phyloP scores from a whole-genome alignment of 148 eudicot species.

The Cornus controversa region DNA sequence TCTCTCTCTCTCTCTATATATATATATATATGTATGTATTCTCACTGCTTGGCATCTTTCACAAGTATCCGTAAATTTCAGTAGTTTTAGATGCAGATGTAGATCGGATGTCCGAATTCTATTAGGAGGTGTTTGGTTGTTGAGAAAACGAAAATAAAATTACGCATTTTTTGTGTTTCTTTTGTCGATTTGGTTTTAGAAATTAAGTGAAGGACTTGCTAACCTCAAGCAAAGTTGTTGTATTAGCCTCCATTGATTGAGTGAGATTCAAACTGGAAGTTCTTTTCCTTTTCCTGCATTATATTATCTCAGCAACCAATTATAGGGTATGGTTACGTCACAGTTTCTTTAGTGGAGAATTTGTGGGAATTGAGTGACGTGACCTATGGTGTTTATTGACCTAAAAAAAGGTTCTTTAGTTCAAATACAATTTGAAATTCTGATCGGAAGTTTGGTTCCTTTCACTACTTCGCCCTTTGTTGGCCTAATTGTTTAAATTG shows the following conservation, averaged over 20 bases:
- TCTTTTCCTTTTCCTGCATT: neutral
- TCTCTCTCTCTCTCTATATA: neutral
- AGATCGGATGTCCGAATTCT: neutral
- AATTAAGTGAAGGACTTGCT: neutral
- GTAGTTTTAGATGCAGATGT: conserved; percentile 2
- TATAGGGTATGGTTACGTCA: conserved; percentile 17
- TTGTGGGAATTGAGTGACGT: conserved; percentile 17
- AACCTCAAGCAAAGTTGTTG: conserved; percentile 3
- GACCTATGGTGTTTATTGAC: conserved; percentile 13
- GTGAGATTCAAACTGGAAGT: neutral
- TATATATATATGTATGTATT: too few species aligned
- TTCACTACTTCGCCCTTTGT: conserved; percentile 23
- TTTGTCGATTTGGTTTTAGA: neutral
- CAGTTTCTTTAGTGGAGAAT: conserved; percentile 19
- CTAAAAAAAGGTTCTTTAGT: conserved; percentile 7
- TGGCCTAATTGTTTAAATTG: neutral
- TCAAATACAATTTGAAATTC: conserved; percentile 11
- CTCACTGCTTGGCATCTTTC: neutral
- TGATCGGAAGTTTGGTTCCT: conserved; percentile 19
- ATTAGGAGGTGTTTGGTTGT: conserved; percentile 8
- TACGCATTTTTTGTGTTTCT: neutral
- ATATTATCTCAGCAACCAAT: conserved; percentile 9
- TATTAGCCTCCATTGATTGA: neutral
- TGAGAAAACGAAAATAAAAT: neutral
- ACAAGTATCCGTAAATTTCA: neutral